A percentile compares a stretch with the other conserved stretches of the same genome.
Conservation (phyloP, 2,329 filamentous ascomycete species). For the Raffaelea deltoideospora region DNA sequence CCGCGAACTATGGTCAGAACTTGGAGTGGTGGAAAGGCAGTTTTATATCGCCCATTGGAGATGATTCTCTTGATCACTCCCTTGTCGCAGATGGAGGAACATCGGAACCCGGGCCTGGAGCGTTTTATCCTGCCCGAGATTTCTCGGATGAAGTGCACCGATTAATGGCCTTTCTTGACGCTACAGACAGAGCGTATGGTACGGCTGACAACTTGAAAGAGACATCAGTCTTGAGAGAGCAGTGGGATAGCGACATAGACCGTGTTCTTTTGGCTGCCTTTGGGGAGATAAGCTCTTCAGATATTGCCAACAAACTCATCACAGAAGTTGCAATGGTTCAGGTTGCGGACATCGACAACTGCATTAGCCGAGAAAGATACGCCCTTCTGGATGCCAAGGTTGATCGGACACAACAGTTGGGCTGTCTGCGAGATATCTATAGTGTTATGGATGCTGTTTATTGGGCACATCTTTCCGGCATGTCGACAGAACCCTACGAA, state of each 20-base stretch:
- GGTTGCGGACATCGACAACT: neutral
- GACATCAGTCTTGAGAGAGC: neutral
- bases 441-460: slow-evolving; percentile 20
- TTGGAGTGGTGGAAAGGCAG: slow-evolving; percentile 47
- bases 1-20: slow-evolving; percentile 36
- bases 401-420: slow-evolving; percentile 73
- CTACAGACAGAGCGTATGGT: slow-evolving; percentile 43
- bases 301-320: slow-evolving; percentile 1
- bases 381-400: slow-evolving; percentile 21
- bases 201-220: slow-evolving; percentile 24
- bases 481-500: neutral
- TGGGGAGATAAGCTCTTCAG: slow-evolving; percentile 6
- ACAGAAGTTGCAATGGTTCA: neutral
- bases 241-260: slow-evolving; percentile 18
- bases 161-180: slow-evolving; percentile 47
- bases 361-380: slow-evolving; percentile 1
- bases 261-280: slow-evolving; percentile 30
- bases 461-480: slow-evolving; percentile 9
- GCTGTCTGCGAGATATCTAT: slow-evolving; percentile 35
- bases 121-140: slow-evolving; percentile 14
- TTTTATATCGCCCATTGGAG: slow-evolving; percentile 15
- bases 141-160: slow-evolving; percentile 43
- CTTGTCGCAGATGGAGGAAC: neutral
- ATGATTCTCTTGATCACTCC: slow-evolving; percentile 14
- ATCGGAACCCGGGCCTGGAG: too few relatives aligned